Percentiles rank a stretch among this genome's conserved stretches.
Conservation (phyloP, 768 basidiomycete species). For the Floccularia luteovirens region DNA sequence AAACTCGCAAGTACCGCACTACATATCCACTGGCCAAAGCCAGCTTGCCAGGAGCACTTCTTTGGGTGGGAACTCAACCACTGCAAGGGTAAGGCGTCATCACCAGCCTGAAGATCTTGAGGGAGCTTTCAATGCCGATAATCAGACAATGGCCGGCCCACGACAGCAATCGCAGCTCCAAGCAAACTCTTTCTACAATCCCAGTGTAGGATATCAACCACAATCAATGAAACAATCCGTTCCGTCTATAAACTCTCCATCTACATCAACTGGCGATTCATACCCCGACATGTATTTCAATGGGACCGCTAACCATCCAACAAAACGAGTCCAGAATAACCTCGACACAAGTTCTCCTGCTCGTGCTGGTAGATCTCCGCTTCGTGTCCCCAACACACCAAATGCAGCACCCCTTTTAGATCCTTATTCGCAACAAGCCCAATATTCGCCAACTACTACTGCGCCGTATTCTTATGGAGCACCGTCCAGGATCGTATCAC, state of each 20-base stretch:
- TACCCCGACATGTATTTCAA: slow-evolving; percentile 61
- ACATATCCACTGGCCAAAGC: slow-evolving; percentile 41
- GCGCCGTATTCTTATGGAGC: slow-evolving; percentile 42
- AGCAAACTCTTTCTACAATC: slow-evolving; percentile 48
- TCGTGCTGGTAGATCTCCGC: slow-evolving; percentile 54
- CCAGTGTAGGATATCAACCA: slow-evolving; percentile 53
- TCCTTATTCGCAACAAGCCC: slow-evolving; percentile 63
- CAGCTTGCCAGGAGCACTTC: slow-evolving; percentile 65
- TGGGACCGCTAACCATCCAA: slow-evolving; percentile 28
- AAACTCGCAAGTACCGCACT: slow-evolving; percentile 34
- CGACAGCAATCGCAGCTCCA: slow-evolving; percentile 34
- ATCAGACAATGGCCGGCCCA: slow-evolving; percentile 22
- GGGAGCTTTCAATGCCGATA: slow-evolving; percentile 32
- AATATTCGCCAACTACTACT: slow-evolving; percentile 57
- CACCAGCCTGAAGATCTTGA: slow-evolving; percentile 68
- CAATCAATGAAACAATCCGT: slow-evolving; percentile 30
- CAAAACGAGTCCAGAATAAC: slow-evolving; percentile 45
- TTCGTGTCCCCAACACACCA: slow-evolving; percentile 43
- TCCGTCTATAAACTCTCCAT: slow-evolving; percentile 22
- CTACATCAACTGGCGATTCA: slow-evolving; percentile 32
- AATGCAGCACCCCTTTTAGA: slow-evolving; percentile 49
- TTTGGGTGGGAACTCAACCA: slow-evolving; percentile 32
- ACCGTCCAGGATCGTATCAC: slow-evolving; percentile 36
- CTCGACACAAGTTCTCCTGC: slow-evolving; percentile 40
- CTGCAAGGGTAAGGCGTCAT: slow-evolving; percentile 51